A percentile compares a stretch with the other conserved stretches of the same genome.
Evolutionary conservation across 2,329 filamentous ascomycete genomes (phyloP).

Genomic region (Fusarium beomiforme): DNA sequence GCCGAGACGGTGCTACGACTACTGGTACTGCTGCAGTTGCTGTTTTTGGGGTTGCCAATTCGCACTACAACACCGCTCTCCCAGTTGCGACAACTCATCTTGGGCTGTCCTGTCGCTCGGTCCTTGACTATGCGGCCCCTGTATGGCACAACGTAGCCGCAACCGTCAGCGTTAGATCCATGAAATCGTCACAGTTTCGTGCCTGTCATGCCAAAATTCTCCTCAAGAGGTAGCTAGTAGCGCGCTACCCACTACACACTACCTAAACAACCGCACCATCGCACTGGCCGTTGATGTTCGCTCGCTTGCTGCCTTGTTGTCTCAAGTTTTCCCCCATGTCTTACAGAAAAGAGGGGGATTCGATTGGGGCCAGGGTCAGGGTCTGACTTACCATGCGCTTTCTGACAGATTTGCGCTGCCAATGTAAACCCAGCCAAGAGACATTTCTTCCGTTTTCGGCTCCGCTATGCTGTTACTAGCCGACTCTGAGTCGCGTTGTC

Average conservation of each 20-base stretch:
- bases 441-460: slow-evolving; percentile 34
- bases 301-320: slow-evolving; percentile 34
- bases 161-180: slow-evolving; percentile 40
- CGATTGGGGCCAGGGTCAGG: slow-evolving; percentile 4
- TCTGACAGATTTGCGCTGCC: slow-evolving; percentile 94
- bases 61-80: slow-evolving; percentile 90
- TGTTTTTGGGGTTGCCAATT: slow-evolving; percentile 49
- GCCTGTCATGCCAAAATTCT: slow-evolving; percentile 24
- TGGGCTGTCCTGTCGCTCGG: slow-evolving; percentile 71
- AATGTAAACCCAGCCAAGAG: slow-evolving; percentile 79
- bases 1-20: slow-evolving; percentile 1
- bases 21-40: neutral
- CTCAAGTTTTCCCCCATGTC: slow-evolving; percentile 38
- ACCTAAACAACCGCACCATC: slow-evolving; percentile 27
- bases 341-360: slow-evolving; percentile 28
- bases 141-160: slow-evolving; percentile 27
- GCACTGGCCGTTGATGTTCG: slow-evolving; percentile 32
- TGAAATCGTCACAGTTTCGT: slow-evolving; percentile 35
- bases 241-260: slow-evolving; percentile 4
- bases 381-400: slow-evolving; percentile 78
- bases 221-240: slow-evolving; percentile 29
- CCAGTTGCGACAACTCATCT: slow-evolving; percentile 91
- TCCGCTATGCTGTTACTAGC: slow-evolving; percentile 13
- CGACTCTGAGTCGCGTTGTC: slow-evolving; percentile 15
- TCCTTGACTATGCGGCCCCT: slow-evolving; percentile 84